These are phyloP conservation scores for Chalciporus piperatoides DNA, from an alignment of 1,284 basidiomycete genomes.

Conservation along the genomic window DNA sequence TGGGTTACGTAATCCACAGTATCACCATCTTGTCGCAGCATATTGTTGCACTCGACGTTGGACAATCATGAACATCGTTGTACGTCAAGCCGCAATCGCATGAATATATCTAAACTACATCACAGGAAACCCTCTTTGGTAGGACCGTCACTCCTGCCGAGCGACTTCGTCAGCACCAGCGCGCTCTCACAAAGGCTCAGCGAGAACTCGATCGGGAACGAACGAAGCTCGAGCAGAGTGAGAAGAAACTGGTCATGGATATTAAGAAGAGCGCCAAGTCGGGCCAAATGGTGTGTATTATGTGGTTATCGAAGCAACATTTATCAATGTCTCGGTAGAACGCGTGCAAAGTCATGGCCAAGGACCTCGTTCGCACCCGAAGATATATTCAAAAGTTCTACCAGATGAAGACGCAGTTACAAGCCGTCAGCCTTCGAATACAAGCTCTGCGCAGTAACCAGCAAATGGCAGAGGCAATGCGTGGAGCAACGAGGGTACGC, in stretches of 20 bases:
- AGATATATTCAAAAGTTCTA: slow-evolving; percentile 98
- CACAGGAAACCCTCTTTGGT: slow-evolving; percentile 90
- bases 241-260: slow-evolving; percentile 90
- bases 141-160: slow-evolving; percentile 94
- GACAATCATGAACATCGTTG: slow-evolving; percentile 68
- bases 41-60: slow-evolving; percentile 16
- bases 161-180: slow-evolving; percentile 93
- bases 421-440: slow-evolving; percentile 94
- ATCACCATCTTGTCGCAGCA: slow-evolving; percentile 14
- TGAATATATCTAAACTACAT: slow-evolving; percentile 11
- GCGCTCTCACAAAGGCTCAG: slow-evolving; percentile 93
- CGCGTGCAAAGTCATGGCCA: slow-evolving; percentile 99
- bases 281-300: slow-evolving; percentile 81
- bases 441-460: slow-evolving; percentile 96
- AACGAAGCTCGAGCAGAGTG: slow-evolving; percentile 90
- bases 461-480: slow-evolving; percentile 99
- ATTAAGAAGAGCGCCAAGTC: slow-evolving; percentile 96
- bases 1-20: background rate
- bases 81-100: slow-evolving; percentile 34
- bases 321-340: slow-evolving; percentile 52
- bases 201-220: slow-evolving; percentile 96
- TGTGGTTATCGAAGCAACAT: slow-evolving; percentile 4
- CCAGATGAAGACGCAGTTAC: slow-evolving; percentile 97
- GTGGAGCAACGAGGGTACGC: slow-evolving; percentile 90
- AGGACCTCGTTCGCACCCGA: slow-evolving; percentile 94